Base-by-base conservation (phyloP, 768 basidiomycete genomes). In the Mycena alexandri region DNA sequence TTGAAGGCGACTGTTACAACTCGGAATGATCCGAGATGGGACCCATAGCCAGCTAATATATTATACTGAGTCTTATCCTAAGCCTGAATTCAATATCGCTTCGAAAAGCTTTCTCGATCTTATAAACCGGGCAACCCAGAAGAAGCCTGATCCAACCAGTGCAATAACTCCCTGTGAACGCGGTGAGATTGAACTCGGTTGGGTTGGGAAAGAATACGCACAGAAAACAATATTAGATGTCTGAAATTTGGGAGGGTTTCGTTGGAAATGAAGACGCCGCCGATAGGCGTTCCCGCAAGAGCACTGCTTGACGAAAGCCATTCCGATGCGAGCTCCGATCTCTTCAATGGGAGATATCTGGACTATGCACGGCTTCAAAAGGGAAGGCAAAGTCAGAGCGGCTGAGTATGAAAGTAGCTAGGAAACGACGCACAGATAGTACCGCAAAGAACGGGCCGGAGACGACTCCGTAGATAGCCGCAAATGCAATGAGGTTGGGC, bases 371-470 rank as follows among this genome's bases (percentile, higher is more conserved):
- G 74, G 50, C 73, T 75, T n/a, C n/a, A 55, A 11, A 17, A 11
- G 44, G 22, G 5, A 33, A 29, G 14, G 25, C 10, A n/a, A 7
- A 29, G 36, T 22, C 33, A 19, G 17, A 14, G 16, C 10, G 25
- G 19, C 14, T 17, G 25, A 17, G 10, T 24, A n/a, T n/a, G n/a
- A n/a, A n/a, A 25, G 21, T 22, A 29, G 33, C n/a, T 21, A 60
- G 5, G 33, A n/a, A 36, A 47, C 7, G 44, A 66, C 71, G 25
- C 36, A 74, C 75, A 4, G 75, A 61, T 14, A 71, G 14, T 0
- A 77, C 47, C 3, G 75, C 65, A 68, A 77, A 75, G 59, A 75
- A 72, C 17, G 76, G 75, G 6, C 76, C 76, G 5, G 72, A 73
- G 19, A 67, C 60, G 52, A 75, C 68, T 14, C 76, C 76, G 43